Conservation (phyloP, 306 rosid species). For the Vigna hirtella region DNA sequence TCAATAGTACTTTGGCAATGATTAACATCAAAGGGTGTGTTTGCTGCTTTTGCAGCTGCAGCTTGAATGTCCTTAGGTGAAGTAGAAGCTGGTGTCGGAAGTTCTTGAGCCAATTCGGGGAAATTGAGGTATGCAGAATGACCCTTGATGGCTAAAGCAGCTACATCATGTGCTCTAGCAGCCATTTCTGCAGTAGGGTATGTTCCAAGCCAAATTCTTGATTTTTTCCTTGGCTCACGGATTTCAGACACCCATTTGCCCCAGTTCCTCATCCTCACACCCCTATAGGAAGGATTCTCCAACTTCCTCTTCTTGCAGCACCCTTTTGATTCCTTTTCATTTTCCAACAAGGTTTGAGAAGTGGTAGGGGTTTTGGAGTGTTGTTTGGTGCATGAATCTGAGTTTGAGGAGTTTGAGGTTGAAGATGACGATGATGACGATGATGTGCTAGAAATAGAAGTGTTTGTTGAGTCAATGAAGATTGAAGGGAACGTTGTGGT, state of each 20-base stretch:
- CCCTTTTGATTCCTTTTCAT: constrained; percentile 41
- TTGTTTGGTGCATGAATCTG: constrained; percentile 34
- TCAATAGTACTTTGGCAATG: background rate
- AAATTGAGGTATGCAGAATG: constrained; percentile 79
- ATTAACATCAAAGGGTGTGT: constrained; percentile 39
- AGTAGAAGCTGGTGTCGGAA: constrained; percentile 71
- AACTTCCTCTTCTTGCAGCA: constrained; percentile 54
- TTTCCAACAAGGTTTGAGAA: constrained; percentile 28
- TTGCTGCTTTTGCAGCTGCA: constrained; percentile 85
- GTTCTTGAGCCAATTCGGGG: constrained; percentile 63
- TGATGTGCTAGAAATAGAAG: constrained; percentile 23
- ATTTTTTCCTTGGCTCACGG: constrained; percentile 87
- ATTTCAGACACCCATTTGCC: constrained; percentile 95
- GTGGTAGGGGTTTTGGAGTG: constrained; percentile 5
- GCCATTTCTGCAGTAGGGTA: constrained; percentile 92
- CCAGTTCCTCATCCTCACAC: constrained; percentile 87
- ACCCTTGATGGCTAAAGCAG: constrained; percentile 87
- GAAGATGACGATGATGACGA: constrained; percentile 42
- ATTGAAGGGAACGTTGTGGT: background rate
- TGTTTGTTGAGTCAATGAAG: constrained; percentile 8
- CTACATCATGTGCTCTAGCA: constrained; percentile 94
- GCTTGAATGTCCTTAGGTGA: constrained; percentile 87
- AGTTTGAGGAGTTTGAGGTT: constrained; percentile 41
- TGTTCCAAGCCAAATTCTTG: constrained; percentile 94
- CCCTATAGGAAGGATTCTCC: constrained; percentile 58